Evolutionary conservation across 805 yeast species (phyloP).

Genomic region (Torulaspora quercuum): DNA sequence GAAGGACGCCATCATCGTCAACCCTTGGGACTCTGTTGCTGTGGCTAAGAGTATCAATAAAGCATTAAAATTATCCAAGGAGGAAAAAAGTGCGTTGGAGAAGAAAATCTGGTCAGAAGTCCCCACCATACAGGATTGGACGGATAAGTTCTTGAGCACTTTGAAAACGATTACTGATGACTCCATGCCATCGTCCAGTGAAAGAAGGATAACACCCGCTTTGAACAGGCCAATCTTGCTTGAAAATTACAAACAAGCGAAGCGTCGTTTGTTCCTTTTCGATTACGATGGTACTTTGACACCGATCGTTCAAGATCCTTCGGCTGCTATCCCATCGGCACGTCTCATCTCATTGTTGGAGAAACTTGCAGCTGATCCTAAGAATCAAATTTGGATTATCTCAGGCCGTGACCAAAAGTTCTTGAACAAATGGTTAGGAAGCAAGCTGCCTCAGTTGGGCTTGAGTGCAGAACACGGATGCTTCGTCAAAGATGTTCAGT

Average conservation of each 20-base stretch:
- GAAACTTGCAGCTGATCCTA: constrained; percentile 65
- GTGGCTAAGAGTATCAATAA: constrained; percentile 80
- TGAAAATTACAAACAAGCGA: constrained; percentile 55
- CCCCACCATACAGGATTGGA: constrained; percentile 78
- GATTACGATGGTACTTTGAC: constrained; percentile 98
- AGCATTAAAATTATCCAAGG: constrained; percentile 54
- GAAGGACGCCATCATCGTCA: constrained; percentile 73
- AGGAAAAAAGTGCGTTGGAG: constrained; percentile 47
- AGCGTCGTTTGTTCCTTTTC: constrained; percentile 75
- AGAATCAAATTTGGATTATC: constrained; percentile 89
- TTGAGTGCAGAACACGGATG: constrained; percentile 98
- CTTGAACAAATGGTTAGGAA: constrained; percentile 83
- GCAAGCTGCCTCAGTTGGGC: constrained; percentile 59
- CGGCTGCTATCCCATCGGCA: constrained; percentile 94
- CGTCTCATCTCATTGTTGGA: constrained; percentile 58
- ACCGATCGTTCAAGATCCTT: constrained; percentile 94
- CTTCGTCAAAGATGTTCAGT: constrained; percentile 73
- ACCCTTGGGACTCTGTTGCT: constrained; percentile 96
- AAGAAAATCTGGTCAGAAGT: constrained; percentile 59
- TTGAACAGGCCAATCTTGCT: constrained; percentile 67
- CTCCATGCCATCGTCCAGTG: constrained; percentile 11
- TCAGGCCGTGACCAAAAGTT: constrained; percentile 93
- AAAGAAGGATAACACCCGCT: constrained; percentile 66
- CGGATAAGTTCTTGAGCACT: constrained; percentile 54
- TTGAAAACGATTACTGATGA: constrained; percentile 42